Evolutionary conservation across 352 stramenopile species (phyloP), one percentile per base, ranked within the genome.

Genomic region (Globisporangium spinosum): DNA sequence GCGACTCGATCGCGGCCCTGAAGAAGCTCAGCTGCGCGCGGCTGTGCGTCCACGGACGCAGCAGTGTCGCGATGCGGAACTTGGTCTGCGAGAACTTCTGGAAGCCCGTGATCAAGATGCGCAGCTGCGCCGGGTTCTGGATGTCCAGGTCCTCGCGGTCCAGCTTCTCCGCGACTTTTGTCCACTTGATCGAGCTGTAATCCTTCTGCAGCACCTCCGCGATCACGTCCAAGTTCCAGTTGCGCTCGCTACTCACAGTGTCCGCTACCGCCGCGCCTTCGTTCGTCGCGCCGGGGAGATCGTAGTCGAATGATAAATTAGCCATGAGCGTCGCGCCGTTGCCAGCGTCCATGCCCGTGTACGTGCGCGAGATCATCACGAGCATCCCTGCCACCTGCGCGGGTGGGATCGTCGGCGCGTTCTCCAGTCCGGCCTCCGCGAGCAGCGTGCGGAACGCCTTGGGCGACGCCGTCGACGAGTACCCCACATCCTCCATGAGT

Each of bases 401-500:
- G 22, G 90, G 87, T 12, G 92, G 87, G 61, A 97, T 94, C 17
- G 85, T 93, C 38, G 87, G 80, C 0, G 89, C 84, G 22, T 95
- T 89, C 22, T 80, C 77, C 4, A 97, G 69, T 3, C 89, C 89
- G 32, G 89, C 90, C 68, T 97, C 89, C 3, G 83, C 82, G 59
- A 95, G 68, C 23, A 96, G 78, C 58, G 86, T 90, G 20, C 90
- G 88, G 69, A 97, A 95, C 17, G 87, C 77, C 63, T 90, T 82
- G 8, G 87, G 56, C 20, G 79, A 91, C 32, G 88, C 83, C 61
- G 89, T 96, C 66, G 83, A 91, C 54, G 83, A 80, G 71, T 96
- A 95, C 8, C 91, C 91, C 15, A 97, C 87, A 54, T 97, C 91
- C 70, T 95, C 88, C 89, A 97, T 94, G 43, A 97, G 72, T 40